These are phyloP conservation scores for Zymoseptoria passerinii DNA, from an alignment of 2,329 filamentous ascomycete genomes.

Conservation along the genomic window DNA sequence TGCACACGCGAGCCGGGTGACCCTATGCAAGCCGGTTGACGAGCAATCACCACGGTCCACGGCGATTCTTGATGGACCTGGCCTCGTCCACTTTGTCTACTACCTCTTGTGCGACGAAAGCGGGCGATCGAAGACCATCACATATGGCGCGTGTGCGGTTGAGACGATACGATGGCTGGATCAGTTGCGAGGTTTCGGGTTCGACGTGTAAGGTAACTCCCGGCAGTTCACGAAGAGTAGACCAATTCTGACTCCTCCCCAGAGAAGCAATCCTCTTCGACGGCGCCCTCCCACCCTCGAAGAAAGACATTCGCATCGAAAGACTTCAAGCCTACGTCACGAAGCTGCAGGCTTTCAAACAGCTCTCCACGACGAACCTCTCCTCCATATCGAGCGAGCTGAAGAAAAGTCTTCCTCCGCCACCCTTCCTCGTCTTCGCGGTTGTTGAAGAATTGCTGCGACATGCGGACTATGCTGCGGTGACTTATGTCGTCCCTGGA, in stretches of 20 bases:
- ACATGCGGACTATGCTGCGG: conserved; percentile 32
- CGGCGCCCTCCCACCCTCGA: conserved; percentile 63
- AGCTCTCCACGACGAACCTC: conserved; percentile 18
- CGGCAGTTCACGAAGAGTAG: conserved; percentile 1
- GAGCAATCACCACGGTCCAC: conserved; percentile 3
- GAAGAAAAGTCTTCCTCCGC: conserved; percentile 41
- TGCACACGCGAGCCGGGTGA: conserved; percentile 5
- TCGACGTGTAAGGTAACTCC: conserved; percentile 51
- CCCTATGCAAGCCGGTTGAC: conserved; percentile 1
- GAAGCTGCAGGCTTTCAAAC: conserved; percentile 45
- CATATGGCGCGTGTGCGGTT: conserved; percentile 54
- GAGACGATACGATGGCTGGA: conserved; percentile 56
- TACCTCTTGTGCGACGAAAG: conserved; percentile 28
- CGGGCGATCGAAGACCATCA: not conserved
- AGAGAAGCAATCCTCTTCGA: conserved; percentile 76
- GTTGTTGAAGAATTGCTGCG: conserved; percentile 61
- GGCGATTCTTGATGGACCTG: conserved; percentile 67
- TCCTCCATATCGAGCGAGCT: conserved; percentile 6
- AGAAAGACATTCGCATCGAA: conserved; percentile 53
- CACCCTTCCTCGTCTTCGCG: conserved; percentile 67
- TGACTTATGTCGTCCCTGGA: conserved; percentile 59
- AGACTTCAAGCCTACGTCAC: conserved; percentile 52
- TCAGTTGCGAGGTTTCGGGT: conserved; percentile 45
- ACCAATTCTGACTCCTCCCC: not conserved
- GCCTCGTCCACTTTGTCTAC: conserved; percentile 66